Evolutionary conservation across 176 grass and related monocot genomes (phyloP).

Genomic region (Sorghum bicolor): Sorghum_bicolor_NCBIv3 NC_012875.2:8640001-8640500

Average conservation of each 20-base stretch:
- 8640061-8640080: not conserved
- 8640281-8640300: not conserved
- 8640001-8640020: not conserved
- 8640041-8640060: not conserved
- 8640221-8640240: too few relatives aligned
- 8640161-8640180: not conserved
- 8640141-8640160: too few relatives aligned
- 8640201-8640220: not conserved
- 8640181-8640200: not conserved
- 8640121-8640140: not conserved
- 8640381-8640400: too few relatives aligned
- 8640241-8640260: too few relatives aligned
- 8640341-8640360: too few relatives aligned
- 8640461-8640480: too few relatives aligned
- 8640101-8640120: not conserved
- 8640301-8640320: not conserved
- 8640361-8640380: too few relatives aligned
- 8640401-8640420: too few relatives aligned
- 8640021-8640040: not conserved
- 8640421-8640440: not conserved
- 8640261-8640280: too few relatives aligned
- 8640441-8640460: too few relatives aligned
- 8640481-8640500: too few relatives aligned
- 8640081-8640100: not conserved
- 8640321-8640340: too few relatives aligned